Base-by-base conservation (phyloP, 2,329 filamentous ascomycete species). In the Paracoccidioides brasiliensis region DNA sequence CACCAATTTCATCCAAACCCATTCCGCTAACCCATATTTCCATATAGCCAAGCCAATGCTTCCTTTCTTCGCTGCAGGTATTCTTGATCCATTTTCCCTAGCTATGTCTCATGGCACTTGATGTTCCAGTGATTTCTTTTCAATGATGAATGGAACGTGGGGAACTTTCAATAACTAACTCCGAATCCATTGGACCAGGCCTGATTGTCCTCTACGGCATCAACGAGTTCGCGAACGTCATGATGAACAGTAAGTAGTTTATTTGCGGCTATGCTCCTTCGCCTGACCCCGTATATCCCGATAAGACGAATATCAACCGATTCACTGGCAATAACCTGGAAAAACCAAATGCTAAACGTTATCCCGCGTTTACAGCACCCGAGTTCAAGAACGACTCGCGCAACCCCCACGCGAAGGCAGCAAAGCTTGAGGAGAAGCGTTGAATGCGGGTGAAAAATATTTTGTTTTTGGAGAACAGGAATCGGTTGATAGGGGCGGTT, bases 371-470 rank as follows among this genome's bases (percentile, higher is more conserved):
- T 32, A 38, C 52, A 97, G 91, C 83, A 78, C 88, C 87, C 66
- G 89, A 97, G 78, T 96, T 82, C 83, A 94, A 90, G 84, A 94
- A 95, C 80, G 91, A 97, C 76, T 89, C 90, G 64, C 84, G 90
- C 74, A 96, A 96, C 66, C 73, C 73, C 58, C 71, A 74, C 63
- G 64, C 65, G 45, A 68, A 71, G 64, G 61, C 63, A 51, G 51
- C 58, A 59, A 69, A 70, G 64, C 55, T 61, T 46, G 57, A 63
- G 52, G 56, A 63, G 53, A 61, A 64, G 54, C 70, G 72, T 64
- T 72, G 70, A 65, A 64, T 60, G 30, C 49, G 14, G 22, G 38
- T 38, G 12, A 38, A 54, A 14, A 33, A 33, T 28, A 10, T 22
- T 40, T 30, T 40, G 30, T 3, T n/a, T 35, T 37, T 22, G 32